Percentiles rank a stretch among this genome's conserved stretches.
phyloP scores from a whole-genome alignment of 345 rosid species.

The Angophora floribunda region DNA sequence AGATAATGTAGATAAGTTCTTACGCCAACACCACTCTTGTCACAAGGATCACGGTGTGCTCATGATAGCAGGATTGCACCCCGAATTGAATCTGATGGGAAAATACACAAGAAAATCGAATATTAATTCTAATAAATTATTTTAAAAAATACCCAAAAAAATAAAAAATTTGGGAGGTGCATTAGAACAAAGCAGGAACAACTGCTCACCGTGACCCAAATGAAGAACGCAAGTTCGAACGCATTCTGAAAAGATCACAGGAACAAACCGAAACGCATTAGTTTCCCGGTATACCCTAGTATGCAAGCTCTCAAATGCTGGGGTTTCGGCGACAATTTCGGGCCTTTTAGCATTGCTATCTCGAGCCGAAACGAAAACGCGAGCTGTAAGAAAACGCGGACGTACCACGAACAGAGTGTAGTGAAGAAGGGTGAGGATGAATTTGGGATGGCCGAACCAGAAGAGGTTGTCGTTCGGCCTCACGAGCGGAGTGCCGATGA shows the following conservation, averaged over 20 bases:
- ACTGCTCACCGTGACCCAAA: conserved; percentile 55
- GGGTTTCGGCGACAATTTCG: background rate
- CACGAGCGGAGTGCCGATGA: conserved; percentile 39
- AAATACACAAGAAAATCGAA: background rate
- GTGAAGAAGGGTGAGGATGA: conserved; percentile 41
- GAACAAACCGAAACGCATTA: background rate
- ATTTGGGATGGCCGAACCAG: conserved; percentile 45
- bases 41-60: conserved; percentile 16
- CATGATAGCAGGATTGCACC: conserved; percentile 58
- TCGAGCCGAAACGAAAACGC: background rate
- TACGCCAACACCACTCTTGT: conserved; percentile 59
- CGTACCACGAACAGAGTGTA: conserved; percentile 36
- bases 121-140: background rate
- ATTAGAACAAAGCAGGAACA: background rate
- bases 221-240: conserved; percentile 59
- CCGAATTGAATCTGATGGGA: conserved; percentile 35
- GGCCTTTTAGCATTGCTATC: background rate
- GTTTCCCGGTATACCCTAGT: background rate
- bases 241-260: conserved; percentile 44
- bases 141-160: background rate
- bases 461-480: conserved; percentile 44
- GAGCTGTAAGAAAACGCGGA: background rate
- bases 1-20: conserved; percentile 5
- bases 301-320: background rate
- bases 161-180: background rate